Percentiles rank a stretch among this genome's conserved stretches.
phyloP scores from a whole-genome alignment of 2,329 filamentous ascomycete species.

The Ceratocystis alfenasii region DNA sequence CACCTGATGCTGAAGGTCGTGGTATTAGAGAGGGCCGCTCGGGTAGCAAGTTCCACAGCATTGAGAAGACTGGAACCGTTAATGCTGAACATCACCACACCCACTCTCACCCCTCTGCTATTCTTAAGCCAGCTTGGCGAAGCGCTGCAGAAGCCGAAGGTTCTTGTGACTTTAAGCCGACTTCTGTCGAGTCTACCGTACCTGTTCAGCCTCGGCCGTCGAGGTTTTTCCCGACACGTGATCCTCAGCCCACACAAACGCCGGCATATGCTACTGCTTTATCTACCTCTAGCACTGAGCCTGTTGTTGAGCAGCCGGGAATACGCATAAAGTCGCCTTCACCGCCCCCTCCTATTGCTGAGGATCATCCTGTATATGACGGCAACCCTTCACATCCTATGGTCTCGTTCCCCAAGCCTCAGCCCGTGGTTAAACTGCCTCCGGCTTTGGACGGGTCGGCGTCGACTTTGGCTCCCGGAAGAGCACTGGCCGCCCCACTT shows the following conservation, averaged over 20 bases:
- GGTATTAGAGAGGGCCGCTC: neutral
- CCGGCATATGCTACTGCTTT: too few species aligned
- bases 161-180: neutral
- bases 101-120: conserved; percentile 6
- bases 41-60: neutral
- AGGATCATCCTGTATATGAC: conserved; percentile 60
- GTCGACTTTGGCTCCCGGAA: neutral
- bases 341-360: conserved; percentile 59
- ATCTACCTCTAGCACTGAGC: neutral
- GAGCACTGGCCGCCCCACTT: neutral
- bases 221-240: conserved; percentile 49
- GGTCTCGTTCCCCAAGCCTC: conserved; percentile 56
- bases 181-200: conserved; percentile 24
- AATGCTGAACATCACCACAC: neutral
- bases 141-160: conserved; percentile 9
- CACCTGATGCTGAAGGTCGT: conserved; percentile 1
- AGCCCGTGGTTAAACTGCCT: conserved; percentile 71
- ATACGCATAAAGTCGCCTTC: conserved; percentile 47
- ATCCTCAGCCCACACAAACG: conserved; percentile 34
- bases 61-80: neutral
- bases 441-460: conserved; percentile 33
- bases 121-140: conserved; percentile 20
- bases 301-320: conserved; percentile 27
- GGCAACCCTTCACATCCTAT: conserved; percentile 53
- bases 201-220: conserved; percentile 41